Base-by-base conservation (phyloP, 106 monocot genomes). In the Amphibolis antarctica region DNA sequence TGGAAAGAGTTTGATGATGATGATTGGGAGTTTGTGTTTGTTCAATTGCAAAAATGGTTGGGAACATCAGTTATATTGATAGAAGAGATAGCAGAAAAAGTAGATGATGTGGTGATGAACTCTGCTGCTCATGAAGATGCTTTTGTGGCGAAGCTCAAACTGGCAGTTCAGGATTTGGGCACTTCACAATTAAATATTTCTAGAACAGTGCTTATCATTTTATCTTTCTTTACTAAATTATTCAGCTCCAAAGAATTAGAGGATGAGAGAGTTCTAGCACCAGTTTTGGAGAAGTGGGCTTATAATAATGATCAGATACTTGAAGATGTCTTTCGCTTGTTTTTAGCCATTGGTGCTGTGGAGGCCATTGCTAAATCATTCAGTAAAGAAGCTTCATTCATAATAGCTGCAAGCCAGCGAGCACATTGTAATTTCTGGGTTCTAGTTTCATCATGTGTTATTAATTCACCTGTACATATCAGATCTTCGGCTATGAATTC, bases 21-120 rank as follows among this genome's bases (percentile, higher is more conserved):
- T 69, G 96, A 90, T 49, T 96, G 89, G 96, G 65, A 78, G 50
- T 89, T 76, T 78, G 82, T 87, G 29, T 72, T 86, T 15, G 55
- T 64, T 65, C 72, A 69, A 24, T 57, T 74, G 71, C 52, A 53
- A 47, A 82, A 65, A 67, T 86, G 81, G 84, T 73, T 82, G 50
- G 69, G 80, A 70, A 80, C 75, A 68, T 71, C 70, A 63, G 86
- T 96, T 72, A 69, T 85, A 51, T 19, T 84, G 22, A 71, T 96
- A 80, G 90, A 96, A 68, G 96, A 96, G 76, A 73, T 76, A 27
- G 69, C 78, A 23, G 96, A 96, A 60, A 82, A 47, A 27, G 71
- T 84, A 59, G 89, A 94, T 68, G 80, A 81, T 66, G 50, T 62
- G 67, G 61, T 77, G 6, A 49, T 64, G n/a, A 71, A 48, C 60